Evolutionary conservation across 805 yeast species (phyloP).

Genomic region (Brettanomyces anomalus): DNA sequence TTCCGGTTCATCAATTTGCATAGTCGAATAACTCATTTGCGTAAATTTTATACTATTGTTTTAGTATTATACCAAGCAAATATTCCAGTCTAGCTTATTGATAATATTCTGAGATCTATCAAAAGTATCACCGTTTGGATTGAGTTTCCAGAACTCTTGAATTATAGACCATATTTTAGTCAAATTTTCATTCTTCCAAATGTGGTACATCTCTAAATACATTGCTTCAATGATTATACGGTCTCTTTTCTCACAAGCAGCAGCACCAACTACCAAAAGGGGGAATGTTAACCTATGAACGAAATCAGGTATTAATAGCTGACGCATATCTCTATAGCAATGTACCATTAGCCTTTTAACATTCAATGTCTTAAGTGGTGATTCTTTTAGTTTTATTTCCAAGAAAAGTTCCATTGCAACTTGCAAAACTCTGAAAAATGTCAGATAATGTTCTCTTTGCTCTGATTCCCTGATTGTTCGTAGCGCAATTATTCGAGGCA

Average conservation of each 20-base stretch:
- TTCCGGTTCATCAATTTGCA: too few species aligned
- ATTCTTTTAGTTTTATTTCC: slow-evolving; percentile 1
- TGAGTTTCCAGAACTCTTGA: slow-evolving; percentile 17
- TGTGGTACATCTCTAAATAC: slow-evolving; percentile 6
- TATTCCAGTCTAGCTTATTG: slow-evolving; percentile 16
- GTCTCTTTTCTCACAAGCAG: slow-evolving; percentile 19
- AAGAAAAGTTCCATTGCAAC: slow-evolving; percentile 1
- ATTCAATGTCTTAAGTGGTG: not conserved
- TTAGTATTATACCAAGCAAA: slow-evolving; percentile 14
- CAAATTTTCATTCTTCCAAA: slow-evolving; percentile 8
- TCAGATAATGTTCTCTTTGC: slow-evolving; percentile 1
- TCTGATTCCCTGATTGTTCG: not conserved
- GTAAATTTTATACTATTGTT: too few species aligned
- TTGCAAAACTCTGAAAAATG: slow-evolving; percentile 3
- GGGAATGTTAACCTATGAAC: slow-evolving; percentile 14
- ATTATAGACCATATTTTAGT: slow-evolving; percentile 14
- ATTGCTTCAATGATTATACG: slow-evolving; percentile 13
- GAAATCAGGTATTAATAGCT: slow-evolving; percentile 7
- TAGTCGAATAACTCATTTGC: too few species aligned
- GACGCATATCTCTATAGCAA: slow-evolving; percentile 12
- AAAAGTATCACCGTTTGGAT: slow-evolving; percentile 16
- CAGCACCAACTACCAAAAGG: slow-evolving; percentile 17
- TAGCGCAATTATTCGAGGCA: slow-evolving; percentile 8
- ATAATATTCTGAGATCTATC: slow-evolving; percentile 17
- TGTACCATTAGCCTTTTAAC: slow-evolving; percentile 3